Evolutionary conservation across 495 filamentous ascomycete species (phyloP), one percentile per base, ranked within the genome.

Genomic region (Aspergillus ostianus): DNA sequence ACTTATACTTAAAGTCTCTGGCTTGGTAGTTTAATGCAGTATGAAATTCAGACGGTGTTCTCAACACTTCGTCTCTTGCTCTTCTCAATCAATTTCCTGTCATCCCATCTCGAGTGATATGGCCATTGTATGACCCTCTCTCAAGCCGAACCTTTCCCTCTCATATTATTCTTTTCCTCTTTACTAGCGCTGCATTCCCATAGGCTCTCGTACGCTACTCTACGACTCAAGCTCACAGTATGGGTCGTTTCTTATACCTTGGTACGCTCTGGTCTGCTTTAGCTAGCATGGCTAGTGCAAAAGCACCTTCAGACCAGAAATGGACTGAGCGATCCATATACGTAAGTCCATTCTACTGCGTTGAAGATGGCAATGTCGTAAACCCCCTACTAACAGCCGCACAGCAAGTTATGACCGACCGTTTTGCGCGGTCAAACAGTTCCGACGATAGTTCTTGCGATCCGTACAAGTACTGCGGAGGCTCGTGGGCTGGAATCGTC

Each of bases 401-500:
- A 41, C 13, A 41, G 36, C 62, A 64, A n/a, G 53, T 54, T 3
- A 64, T 64, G 49, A 89, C 86, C 6, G 88, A 91, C 64, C 80
- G 89, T n/a, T 86, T 90, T 60, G 87, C 86, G 20, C 83, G 84
- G 29, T 77, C 82, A 17, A 70, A 85, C 64, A 77, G 45, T 20
- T 55, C 58, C 77, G 15, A 83, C 78, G 23, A 84, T 78, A 5
- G 60, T 8, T 70, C 79, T 51, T 79, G 76, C 67, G 70, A 82
- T 65, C 64, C 81, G 7, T 72, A 67, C 5, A 60, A 71, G 59
- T 91, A 90, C 72, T 92, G 89, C 63, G 88, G 88, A 44, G 89
- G 89, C 2, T 85, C 83, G 9, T 91, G 82, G 73, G 68, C 71
- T 47, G 89, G 87, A 2, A 78, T 92, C 50, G 83, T 84, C 51